Conservation (phyloP, 805 yeast genomes). For the Yamadazyma laniorum region DNA sequence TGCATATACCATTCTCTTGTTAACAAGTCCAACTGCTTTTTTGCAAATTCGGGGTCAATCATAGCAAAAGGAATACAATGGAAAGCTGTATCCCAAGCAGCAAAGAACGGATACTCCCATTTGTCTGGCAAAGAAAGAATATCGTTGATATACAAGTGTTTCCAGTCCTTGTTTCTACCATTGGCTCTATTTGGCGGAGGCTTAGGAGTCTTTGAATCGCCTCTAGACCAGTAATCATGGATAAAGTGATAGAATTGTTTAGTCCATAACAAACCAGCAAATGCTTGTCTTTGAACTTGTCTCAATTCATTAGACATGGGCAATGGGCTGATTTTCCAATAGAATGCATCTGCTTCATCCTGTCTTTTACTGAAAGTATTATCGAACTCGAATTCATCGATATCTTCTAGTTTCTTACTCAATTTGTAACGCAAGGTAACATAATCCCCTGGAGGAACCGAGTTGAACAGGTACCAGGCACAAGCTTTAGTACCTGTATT, state of each 20-base stretch:
- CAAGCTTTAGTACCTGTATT: constrained; percentile 76
- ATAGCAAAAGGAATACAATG: constrained; percentile 90
- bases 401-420: constrained; percentile 42
- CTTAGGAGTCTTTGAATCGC: constrained; percentile 73
- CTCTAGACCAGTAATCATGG: constrained; percentile 81
- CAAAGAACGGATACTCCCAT: constrained; percentile 95
- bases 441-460: constrained; percentile 81
- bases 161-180: constrained; percentile 89
- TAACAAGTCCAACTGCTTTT: constrained; percentile 78
- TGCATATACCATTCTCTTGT: constrained; percentile 97
- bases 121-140: constrained; percentile 88
- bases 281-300: constrained; percentile 87
- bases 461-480: constrained; percentile 80
- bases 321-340: constrained; percentile 82
- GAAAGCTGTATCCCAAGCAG: constrained; percentile 97
- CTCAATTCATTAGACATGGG: constrained; percentile 79
- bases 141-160: constrained; percentile 83
- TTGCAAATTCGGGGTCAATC: constrained; percentile 91
- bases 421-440: constrained; percentile 81
- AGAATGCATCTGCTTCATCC: constrained; percentile 89
- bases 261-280: constrained; percentile 91
- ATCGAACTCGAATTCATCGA: constrained; percentile 78
- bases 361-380: constrained; percentile 64
- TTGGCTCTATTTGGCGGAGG: constrained; percentile 81
- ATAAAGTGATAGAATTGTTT: constrained; percentile 88